These are phyloP conservation scores for Ceratocystis smalleyi DNA, from an alignment of 2,329 filamentous ascomycete genomes.

Conservation along the genomic window DNA sequence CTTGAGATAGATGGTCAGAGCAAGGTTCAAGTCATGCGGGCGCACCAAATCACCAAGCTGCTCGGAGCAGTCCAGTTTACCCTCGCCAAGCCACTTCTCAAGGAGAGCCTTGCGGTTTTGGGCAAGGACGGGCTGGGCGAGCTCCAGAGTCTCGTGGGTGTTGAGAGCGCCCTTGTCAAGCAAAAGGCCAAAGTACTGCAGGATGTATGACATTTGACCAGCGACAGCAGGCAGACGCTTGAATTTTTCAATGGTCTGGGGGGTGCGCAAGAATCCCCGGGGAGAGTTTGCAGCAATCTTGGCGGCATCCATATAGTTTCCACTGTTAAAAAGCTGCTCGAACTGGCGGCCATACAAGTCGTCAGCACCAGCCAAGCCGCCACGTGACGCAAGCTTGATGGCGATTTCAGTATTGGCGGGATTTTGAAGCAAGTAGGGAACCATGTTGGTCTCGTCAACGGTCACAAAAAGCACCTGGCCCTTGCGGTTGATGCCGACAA, in stretches of 20 bases:
- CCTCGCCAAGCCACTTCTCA: constrained; percentile 95
- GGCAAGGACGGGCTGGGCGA: constrained; percentile 78
- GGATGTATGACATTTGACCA: constrained; percentile 79
- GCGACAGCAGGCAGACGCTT: constrained; percentile 69
- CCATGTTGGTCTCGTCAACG: constrained; percentile 79
- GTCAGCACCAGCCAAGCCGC: constrained; percentile 84
- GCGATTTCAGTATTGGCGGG: constrained; percentile 86
- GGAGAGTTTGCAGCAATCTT: constrained; percentile 96
- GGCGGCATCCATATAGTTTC: constrained; percentile 74
- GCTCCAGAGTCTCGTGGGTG: constrained; percentile 81
- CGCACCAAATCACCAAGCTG: constrained; percentile 90
- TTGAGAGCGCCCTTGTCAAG: constrained; percentile 91
- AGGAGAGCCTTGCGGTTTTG: constrained; percentile 91
- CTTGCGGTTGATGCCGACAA: constrained; percentile 92
- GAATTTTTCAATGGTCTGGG: constrained; percentile 91
- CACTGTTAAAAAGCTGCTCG: constrained; percentile 65
- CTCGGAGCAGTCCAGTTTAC: constrained; percentile 91
- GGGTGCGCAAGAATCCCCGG: constrained; percentile 81
- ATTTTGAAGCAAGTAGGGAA: constrained; percentile 91
- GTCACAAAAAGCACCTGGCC: constrained; percentile 91
- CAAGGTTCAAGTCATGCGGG: constrained; percentile 73
- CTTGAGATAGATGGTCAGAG: constrained; percentile 76
- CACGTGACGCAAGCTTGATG: constrained; percentile 89
- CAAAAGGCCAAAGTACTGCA: constrained; percentile 96
- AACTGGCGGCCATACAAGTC: constrained; percentile 87